Evolutionary conservation across 768 basidiomycete species (phyloP).

Genomic region (Agrocybe pediades): DNA sequence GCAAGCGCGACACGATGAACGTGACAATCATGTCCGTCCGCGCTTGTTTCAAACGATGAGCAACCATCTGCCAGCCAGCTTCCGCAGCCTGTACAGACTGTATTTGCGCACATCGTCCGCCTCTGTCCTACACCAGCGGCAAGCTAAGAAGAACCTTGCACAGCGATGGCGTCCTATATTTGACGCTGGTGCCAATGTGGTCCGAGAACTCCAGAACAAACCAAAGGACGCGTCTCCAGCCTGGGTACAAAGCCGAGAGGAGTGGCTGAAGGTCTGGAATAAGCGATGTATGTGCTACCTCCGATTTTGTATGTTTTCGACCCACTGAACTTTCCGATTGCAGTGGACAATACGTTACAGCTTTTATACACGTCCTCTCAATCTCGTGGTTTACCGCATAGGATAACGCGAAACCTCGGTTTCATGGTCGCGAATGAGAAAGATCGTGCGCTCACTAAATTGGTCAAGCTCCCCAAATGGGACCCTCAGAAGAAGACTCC

Average conservation of each 20-base stretch:
- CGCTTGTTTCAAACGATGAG: background rate
- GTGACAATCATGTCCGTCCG: background rate
- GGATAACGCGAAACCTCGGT: slow-evolving; percentile 56
- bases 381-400: slow-evolving; percentile 64
- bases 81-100: slow-evolving; percentile 63
- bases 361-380: slow-evolving; percentile 63
- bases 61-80: slow-evolving; percentile 31
- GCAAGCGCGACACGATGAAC: no score
- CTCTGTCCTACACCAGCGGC: slow-evolving; percentile 55
- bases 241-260: slow-evolving; percentile 32
- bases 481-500: slow-evolving; percentile 18
- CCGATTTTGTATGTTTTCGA: background rate
- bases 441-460: slow-evolving; percentile 22
- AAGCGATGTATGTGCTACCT: slow-evolving; percentile 41
- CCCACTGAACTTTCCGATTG: background rate
- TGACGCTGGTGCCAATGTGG: slow-evolving; percentile 46
- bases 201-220: slow-evolving; percentile 38
- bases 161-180: slow-evolving; percentile 58
- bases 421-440: slow-evolving; percentile 38
- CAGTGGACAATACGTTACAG: slow-evolving; percentile 71
- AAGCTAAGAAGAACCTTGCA: slow-evolving; percentile 45
- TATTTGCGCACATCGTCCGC: slow-evolving; percentile 57
- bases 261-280: slow-evolving; percentile 58
- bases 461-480: slow-evolving; percentile 22
- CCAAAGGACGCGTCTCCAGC: slow-evolving; percentile 17